Conservation (phyloP, 2,329 filamentous ascomycete species). For the Graphilbum fragrans region DNA sequence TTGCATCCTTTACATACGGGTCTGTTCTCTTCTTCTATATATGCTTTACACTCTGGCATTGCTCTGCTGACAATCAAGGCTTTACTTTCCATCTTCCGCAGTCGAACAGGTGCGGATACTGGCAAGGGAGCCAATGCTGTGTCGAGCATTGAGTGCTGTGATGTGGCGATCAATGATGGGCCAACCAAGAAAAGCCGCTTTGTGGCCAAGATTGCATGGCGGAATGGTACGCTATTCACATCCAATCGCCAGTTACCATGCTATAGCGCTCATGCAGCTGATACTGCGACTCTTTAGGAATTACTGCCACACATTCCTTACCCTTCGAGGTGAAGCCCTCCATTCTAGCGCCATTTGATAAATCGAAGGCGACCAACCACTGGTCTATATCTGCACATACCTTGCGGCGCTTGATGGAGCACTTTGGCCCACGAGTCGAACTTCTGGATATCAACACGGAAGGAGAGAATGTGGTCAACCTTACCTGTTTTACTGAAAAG, state of each 20-base stretch:
- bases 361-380: conserved; percentile 49
- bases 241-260: too few relatives aligned
- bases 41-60: background rate
- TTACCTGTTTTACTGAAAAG: conserved; percentile 75
- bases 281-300: conserved; percentile 32
- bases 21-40: conserved; percentile 17
- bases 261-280: background rate
- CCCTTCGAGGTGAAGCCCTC: conserved; percentile 65
- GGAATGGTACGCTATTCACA: conserved; percentile 45
- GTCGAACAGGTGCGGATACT: conserved; percentile 45
- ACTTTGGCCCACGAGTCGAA: conserved; percentile 70
- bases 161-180: conserved; percentile 62
- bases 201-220: conserved; percentile 60
- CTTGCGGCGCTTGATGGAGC: conserved; percentile 64
- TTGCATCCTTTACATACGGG: conserved; percentile 63
- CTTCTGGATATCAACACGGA: conserved; percentile 69
- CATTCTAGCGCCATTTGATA: conserved; percentile 65
- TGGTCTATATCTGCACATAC: conserved; percentile 64
- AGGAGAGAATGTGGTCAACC: conserved; percentile 58
- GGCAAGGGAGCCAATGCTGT: conserved; percentile 49
- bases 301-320: conserved; percentile 66
- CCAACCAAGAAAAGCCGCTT: conserved; percentile 61
- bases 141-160: conserved; percentile 60
- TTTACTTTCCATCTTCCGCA: conserved; percentile 63
- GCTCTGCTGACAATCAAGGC: conserved; percentile 28